These are phyloP conservation scores for Lojkania enalia DNA, from an alignment of 2,329 filamentous ascomycete species.

Conservation along the genomic window DNA sequence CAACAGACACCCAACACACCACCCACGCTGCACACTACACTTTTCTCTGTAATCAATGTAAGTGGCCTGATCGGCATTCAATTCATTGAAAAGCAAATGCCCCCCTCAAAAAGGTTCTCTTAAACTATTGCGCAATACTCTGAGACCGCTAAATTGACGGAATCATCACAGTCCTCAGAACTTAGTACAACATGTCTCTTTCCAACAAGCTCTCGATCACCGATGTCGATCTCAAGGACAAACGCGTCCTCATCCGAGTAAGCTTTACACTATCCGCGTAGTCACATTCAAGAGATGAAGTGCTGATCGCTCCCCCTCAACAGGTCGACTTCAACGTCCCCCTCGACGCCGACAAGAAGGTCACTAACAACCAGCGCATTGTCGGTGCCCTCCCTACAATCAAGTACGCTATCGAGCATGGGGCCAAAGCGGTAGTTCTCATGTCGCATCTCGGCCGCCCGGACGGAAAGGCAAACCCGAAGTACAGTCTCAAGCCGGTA, in stretches of 20 bases:
- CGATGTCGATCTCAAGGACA: slow-evolving; percentile 96
- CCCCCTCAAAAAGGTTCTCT: neutral
- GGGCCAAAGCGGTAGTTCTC: slow-evolving; percentile 88
- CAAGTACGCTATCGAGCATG: slow-evolving; percentile 88
- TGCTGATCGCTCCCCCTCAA: neutral
- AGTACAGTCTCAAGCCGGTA: slow-evolving; percentile 94
- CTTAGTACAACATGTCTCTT: slow-evolving; percentile 75
- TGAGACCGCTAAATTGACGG: slow-evolving; percentile 19
- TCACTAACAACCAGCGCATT: slow-evolving; percentile 99
- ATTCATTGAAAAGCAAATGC: slow-evolving; percentile 10
- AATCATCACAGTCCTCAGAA: slow-evolving; percentile 20
- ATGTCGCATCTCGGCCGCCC: slow-evolving; percentile 99
- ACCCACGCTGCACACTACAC: slow-evolving; percentile 12
- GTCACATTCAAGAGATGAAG: neutral
- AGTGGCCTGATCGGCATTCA: slow-evolving; percentile 13
- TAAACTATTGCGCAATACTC: slow-evolving; percentile 9
- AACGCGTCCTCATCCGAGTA: slow-evolving; percentile 96
- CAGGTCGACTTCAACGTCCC: slow-evolving; percentile 99
- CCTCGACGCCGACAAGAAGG: slow-evolving; percentile 86
- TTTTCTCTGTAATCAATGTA: slow-evolving; percentile 22
- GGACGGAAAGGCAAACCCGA: slow-evolving; percentile 83
- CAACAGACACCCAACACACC: slow-evolving; percentile 20
- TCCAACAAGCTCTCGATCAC: slow-evolving; percentile 97
- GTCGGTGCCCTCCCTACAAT: slow-evolving; percentile 93
- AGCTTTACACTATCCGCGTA: slow-evolving; percentile 44